Evolutionary conservation across 805 yeast genomes (phyloP), one percentile per base, ranked within the genome.

Genomic region (Wickerhamiella azymoides): DNA sequence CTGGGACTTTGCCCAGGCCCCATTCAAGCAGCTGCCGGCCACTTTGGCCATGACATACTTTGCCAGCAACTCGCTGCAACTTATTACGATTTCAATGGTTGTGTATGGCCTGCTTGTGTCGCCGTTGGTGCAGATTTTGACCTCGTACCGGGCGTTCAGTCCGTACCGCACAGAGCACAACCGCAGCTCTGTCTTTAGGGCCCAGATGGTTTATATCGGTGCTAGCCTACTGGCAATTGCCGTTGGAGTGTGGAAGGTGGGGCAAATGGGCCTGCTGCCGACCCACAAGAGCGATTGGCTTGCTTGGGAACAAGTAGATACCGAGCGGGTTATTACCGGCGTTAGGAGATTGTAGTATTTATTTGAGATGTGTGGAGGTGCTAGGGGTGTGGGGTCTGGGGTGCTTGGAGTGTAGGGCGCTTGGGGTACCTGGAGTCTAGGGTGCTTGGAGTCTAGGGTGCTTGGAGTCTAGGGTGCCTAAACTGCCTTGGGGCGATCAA

Each of bases 11-110:
- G 94, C 96, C 2, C 62, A 74, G 13, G 76, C 77, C 1, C 96
- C 96, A 0, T 83, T 85, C 2, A 89, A 86, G 59, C 64, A 73
- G 8, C 72, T 92, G n/a, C 94, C 96, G 7, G 82, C 85, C 93
- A 92, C 84, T 57, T 62, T 83, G 42, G 66, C 84, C 40, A 84
- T 89, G 94, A 77, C 85, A 50, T 92, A 84, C 61, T 84, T 89
- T 84, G 77, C 95, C 0, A 97, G 97, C 27, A 80, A 81, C 56
- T 75, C 93, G 3, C 66, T 92, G 24, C 97, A 92, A 56, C 71
- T 89, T 53, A 85, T 89, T 51, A 92, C 96, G 3, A 81, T 89
- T 40, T 79, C 86, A 65, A 88, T 86, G 83, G 80, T 94, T 0
- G 60, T 83, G 25, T 84, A 80, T 84, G 67, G 89, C 54, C 76